Conservation (phyloP, 2,329 filamentous ascomycete species). For the Fonsecaea pedrosoi region DNA sequence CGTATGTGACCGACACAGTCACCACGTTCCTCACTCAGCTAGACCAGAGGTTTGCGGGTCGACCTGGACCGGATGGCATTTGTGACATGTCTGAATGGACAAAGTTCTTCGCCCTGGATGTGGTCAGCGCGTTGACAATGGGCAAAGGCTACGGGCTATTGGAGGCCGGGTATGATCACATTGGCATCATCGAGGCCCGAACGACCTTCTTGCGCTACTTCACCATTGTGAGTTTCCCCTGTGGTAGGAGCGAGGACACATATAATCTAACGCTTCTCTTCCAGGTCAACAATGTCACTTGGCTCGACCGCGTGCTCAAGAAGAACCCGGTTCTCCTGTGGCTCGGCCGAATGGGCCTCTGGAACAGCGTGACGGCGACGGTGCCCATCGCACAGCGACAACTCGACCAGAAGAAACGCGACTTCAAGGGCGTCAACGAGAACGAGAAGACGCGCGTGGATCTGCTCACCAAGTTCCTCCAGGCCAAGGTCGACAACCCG, state of each 20-base stretch:
- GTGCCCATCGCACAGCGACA: slow-evolving; percentile 69
- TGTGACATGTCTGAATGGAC: slow-evolving; percentile 45
- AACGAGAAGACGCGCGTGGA: slow-evolving; percentile 17
- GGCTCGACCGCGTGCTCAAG: slow-evolving; percentile 44
- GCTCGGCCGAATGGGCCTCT: slow-evolving; percentile 21
- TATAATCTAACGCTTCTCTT: background rate
- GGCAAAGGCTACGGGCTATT: slow-evolving; percentile 44
- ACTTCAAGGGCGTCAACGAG: slow-evolving; percentile 12
- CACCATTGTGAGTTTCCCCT: slow-evolving; percentile 16
- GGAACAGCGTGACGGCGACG: slow-evolving; percentile 24
- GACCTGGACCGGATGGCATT: slow-evolving; percentile 19
- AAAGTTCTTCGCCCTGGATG: slow-evolving; percentile 47
- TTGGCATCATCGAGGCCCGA: slow-evolving; percentile 42
- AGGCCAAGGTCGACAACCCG: slow-evolving; percentile 28
- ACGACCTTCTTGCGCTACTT: slow-evolving; percentile 41
- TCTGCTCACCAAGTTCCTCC: slow-evolving; percentile 34
- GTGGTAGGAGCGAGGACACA: background rate
- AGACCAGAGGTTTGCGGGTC: slow-evolving; percentile 24
- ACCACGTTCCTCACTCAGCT: slow-evolving; percentile 36
- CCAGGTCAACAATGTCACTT: slow-evolving; percentile 44
- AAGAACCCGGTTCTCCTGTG: slow-evolving; percentile 50
- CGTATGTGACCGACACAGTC: slow-evolving; percentile 24
- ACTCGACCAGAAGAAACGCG: slow-evolving; percentile 58
- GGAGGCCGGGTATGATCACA: slow-evolving; percentile 44
- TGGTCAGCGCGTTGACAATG: slow-evolving; percentile 47